Base-by-base conservation (phyloP, 768 basidiomycete genomes). In the Tephrocybe sp. region DNA sequence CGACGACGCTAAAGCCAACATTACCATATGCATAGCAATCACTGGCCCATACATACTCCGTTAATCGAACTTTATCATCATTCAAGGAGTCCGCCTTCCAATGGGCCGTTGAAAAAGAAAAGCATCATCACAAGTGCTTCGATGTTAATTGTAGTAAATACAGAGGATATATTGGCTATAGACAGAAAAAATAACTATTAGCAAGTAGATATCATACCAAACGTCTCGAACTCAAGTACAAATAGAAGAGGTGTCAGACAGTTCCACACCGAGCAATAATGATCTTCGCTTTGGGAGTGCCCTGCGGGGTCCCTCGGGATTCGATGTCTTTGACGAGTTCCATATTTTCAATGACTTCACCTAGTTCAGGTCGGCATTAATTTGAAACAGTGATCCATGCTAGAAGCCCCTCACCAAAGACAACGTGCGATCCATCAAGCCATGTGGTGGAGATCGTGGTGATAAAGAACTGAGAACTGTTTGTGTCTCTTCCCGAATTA, bases 391-490 rank as follows among this genome's bases (percentile, higher is more conserved):
- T 17, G 25, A 20, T 24, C 7, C 44, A 15, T 36, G n/a, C 24
- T 8, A 14, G 24, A 7, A 15, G n/a, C 8, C 24, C 18, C 72
- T 42, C 60, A 76, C 72, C 59, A n/a, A 63, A 61, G 26, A 63
- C 57, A 15, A 61, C 60, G 15, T 63, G 58, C 14, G 45, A 85
- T 23, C 83, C 84, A 33, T 63, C 59, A 24, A 61, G 56, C 82
- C 88, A 90, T n/a, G 78, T 71, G 11, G 86, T 85, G 24, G 75
- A 61, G 28, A 80, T 80, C n/a, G 86, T 88, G 18, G 88, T 90
- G 62, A 90, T 80, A 68, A 90, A 88, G 71, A 88, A 90, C 65
- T 90, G 90, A 10, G 88, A 91, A 24, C 90, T 87, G 54, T 90
- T 90, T 30, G 86, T 89, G 71, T 88, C 80, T 10, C 73, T 76